Conservation (phyloP, 2,329 filamentous ascomycete genomes). For the Aspergillus neotritici region DNA sequence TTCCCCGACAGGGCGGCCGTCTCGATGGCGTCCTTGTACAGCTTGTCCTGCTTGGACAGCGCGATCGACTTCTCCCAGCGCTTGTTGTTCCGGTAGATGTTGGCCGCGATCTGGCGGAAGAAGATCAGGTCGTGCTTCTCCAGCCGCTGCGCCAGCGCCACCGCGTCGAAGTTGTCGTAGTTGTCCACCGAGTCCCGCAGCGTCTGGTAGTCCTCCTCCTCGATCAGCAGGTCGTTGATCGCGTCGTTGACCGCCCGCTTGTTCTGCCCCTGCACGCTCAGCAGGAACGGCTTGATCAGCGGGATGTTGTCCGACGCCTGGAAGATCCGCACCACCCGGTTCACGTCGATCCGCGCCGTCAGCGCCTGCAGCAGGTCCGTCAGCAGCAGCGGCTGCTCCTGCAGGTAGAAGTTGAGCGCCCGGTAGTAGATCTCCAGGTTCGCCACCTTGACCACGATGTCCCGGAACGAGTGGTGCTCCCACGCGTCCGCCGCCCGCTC, state of each 20-base stretch:
- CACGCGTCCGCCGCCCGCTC: conserved; percentile 95
- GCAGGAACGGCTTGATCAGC: conserved; percentile 95
- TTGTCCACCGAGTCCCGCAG: conserved; percentile 95
- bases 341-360: conserved; percentile 92
- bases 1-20: conserved; percentile 90
- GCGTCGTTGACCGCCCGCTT: conserved; percentile 97
- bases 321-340: conserved; percentile 98
- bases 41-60: conserved; percentile 96
- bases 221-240: conserved; percentile 94
- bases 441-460: conserved; percentile 93
- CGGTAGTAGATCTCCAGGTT: conserved; percentile 99
- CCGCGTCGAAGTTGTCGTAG: conserved; percentile 97
- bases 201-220: conserved; percentile 99
- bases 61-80: conserved; percentile 99
- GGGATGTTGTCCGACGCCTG: conserved; percentile 97
- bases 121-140: conserved; percentile 98
- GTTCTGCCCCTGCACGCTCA: conserved; percentile 94
- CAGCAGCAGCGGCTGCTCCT: conserved; percentile 90
- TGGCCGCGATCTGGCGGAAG: conserved; percentile 97
- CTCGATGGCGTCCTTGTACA: conserved; percentile 99
- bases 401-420: conserved; percentile 91
- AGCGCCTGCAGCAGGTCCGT: conserved; percentile 92
- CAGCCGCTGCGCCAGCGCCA: conserved; percentile 82
- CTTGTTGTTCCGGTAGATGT: conserved; percentile 99
- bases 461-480: conserved; percentile 99